Base-by-base conservation (phyloP, 352 stramenopile genomes). In the Phytophthora nicotianae region DNA sequence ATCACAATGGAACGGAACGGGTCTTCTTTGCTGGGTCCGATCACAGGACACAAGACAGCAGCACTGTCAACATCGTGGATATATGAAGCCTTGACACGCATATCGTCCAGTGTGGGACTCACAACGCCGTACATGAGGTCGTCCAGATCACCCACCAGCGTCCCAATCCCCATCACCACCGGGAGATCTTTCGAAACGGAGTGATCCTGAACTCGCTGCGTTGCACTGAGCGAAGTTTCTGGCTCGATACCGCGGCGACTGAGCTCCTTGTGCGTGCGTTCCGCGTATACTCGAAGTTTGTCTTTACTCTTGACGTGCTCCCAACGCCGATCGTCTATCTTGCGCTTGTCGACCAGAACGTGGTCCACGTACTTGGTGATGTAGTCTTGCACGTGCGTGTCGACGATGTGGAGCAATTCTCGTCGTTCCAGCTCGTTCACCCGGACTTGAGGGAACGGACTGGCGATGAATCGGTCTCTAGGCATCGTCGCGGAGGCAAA, bases 91-190 rank as follows among this genome's bases (percentile, higher is more conserved):
- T 76, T 76, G 19, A 76, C 49, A 13, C 54, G 58, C 68, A 76
- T 76, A 3, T 55, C 58, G 35, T 70, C 50, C 29, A 64, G 50
- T 23, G 64, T 74, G 10, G 68, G 58, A 38, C 62, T 76, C 17
- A 70, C 37, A 14, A 74, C 51, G 6, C 70, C 70, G 46, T 64
- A 67, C 63, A 78, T 72, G 26, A 73, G 54, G 41, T 78, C 70
- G 29, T 78, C 59, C 3, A 78, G 37, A 10, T 71, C 43, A 4
- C 65, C 69, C 0, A 65, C 45, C 21, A 77, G 52, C 2, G 52
- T 65, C 7, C 69, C 69, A 42, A 69, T 42, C n/a, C 52, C 58
- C 40, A 70, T 65, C 9, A 76, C 45, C 8, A 68, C 60, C 1
- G 53, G 53, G 7, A 68, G 19, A 17, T 67, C 50, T 47, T 63